Base-by-base conservation (phyloP, 306 rosid species). In the Sicyos edulis region DNA sequence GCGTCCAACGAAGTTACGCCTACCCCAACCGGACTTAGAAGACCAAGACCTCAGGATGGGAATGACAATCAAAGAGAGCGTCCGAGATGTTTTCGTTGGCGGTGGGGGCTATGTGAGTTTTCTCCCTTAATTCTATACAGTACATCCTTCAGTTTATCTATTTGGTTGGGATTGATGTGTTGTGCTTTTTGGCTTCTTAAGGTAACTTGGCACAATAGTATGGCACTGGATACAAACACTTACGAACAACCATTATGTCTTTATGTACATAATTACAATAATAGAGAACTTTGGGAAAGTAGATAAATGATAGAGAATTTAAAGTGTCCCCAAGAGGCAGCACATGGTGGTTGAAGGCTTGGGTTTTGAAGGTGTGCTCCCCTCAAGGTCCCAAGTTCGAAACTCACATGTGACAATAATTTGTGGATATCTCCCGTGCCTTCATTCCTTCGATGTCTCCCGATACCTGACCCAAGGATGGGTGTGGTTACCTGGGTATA, bases 1-100 rank as follows among this genome's bases (percentile, higher is more conserved):
- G 76, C 96, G 96, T 71, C 99, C 99, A 72, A 91, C 92, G 56
- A 93, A 91, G 82, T 85, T 95, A 65, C 97, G 99, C 77, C 95
- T 95, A 75, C 97, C 96, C 22, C 84, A 82, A 44, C 95, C 95
- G 20, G 96, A 89, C 63, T 74, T 83, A 69, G 89, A 65, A 75
- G 88, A 83, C 63, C 74, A 65, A 74, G 89, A 83, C 55, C 67
- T 74, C 55, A 89, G 71, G 82, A 83, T 93, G 64, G 96, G 96
- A 75, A 95, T 95, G 99, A 88, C 99, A 59, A 80, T 95, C 64
- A 85, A 87, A 81, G 97, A 95, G 81, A 95, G 99, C 65, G 92
- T 95, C 54, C 92, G 95, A 4, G 99, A 95, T 80, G 92, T 95
- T 75, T 89, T 95, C 52, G 77, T 95, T 54, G 97, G 97, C 66